A percentile compares a stretch with the other conserved stretches of the same genome.
Evolutionary conservation across 2,329 filamentous ascomycete genomes (phyloP).

Genomic region (Aspergillus sp.): DNA sequence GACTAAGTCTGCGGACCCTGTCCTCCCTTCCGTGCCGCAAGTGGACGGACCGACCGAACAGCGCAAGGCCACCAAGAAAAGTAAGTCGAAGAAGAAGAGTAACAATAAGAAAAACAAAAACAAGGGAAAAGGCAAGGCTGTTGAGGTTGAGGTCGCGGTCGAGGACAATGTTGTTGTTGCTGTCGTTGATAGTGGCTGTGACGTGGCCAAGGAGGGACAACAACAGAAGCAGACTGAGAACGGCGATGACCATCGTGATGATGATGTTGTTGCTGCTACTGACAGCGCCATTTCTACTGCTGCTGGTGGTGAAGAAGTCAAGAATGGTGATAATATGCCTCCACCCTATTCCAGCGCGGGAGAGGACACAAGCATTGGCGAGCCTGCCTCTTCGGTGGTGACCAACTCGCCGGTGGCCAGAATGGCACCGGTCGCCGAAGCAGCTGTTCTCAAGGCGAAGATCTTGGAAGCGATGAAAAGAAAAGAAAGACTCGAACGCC

Average conservation of each 20-base stretch:
- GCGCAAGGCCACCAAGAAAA: constrained; percentile 11
- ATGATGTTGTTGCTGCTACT: neutral
- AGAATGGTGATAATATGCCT: neutral
- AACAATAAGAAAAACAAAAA: neutral
- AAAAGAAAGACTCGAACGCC: too few relatives aligned
- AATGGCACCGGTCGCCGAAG: neutral
- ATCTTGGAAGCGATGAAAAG: neutral
- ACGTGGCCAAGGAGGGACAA: neutral
- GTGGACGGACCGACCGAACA: constrained; percentile 12
- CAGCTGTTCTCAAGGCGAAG: neutral
- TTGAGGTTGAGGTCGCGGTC: neutral
- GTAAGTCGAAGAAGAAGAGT: constrained; percentile 13
- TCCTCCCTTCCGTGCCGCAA: constrained; percentile 8
- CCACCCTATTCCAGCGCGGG: neutral
- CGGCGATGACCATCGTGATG: neutral
- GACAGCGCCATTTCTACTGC: too few relatives aligned
- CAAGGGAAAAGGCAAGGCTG: neutral
- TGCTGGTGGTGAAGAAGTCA: neutral
- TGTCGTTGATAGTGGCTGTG: neutral
- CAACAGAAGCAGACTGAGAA: neutral
- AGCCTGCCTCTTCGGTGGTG: too few relatives aligned
- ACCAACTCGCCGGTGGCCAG: too few relatives aligned
- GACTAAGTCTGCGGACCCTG: constrained; percentile 3
- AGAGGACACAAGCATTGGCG: too few relatives aligned
- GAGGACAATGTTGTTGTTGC: neutral